Evolutionary conservation across 1,139 yeast species (phyloP).

Genomic region (Suhomyces atakaporum): DNA sequence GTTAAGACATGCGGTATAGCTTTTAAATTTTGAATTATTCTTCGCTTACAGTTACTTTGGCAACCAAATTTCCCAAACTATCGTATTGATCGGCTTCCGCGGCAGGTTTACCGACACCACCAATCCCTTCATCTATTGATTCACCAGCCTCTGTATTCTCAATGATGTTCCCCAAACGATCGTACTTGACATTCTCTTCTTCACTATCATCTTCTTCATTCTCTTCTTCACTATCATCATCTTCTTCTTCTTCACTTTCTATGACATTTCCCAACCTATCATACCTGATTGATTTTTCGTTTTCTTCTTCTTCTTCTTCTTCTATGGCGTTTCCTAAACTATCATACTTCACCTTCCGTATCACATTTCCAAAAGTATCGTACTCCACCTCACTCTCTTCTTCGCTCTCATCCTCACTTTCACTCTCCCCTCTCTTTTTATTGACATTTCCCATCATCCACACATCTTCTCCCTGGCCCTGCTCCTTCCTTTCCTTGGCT

Average conservation of each 20-base stretch:
- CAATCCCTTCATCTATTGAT: too few relatives aligned
- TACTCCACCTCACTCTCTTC: constrained; percentile 11
- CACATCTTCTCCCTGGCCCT: constrained; percentile 57
- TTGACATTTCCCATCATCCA: constrained; percentile 84
- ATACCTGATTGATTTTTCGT: constrained; percentile 9
- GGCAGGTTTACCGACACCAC: too few relatives aligned
- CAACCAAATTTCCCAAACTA: constrained; percentile 17
- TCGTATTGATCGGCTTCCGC: constrained; percentile 16
- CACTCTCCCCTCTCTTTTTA: constrained; percentile 28
- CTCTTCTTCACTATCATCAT: constrained; percentile 2
- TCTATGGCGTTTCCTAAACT: constrained; percentile 18
- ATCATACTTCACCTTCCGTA: constrained; percentile 16
- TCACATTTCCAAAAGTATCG: constrained; percentile 14
- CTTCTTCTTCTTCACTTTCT: constrained; percentile 10
- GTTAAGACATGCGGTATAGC: too few relatives aligned
- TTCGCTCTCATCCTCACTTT: constrained; percentile 14
- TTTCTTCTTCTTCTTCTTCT: constrained; percentile 9
- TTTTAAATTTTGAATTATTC: too few relatives aligned
- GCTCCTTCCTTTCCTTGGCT: constrained; percentile 59
- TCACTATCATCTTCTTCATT: constrained; percentile 8
- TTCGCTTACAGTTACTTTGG: constrained; percentile 1
- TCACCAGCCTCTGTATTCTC: too few relatives aligned
- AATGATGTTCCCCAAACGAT: constrained; percentile 14
- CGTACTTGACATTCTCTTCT: constrained; percentile 11
- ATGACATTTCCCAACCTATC: too few relatives aligned